Conservation (phyloP, 1,284 basidiomycete species). For the Moniliophthora roreri region DNA sequence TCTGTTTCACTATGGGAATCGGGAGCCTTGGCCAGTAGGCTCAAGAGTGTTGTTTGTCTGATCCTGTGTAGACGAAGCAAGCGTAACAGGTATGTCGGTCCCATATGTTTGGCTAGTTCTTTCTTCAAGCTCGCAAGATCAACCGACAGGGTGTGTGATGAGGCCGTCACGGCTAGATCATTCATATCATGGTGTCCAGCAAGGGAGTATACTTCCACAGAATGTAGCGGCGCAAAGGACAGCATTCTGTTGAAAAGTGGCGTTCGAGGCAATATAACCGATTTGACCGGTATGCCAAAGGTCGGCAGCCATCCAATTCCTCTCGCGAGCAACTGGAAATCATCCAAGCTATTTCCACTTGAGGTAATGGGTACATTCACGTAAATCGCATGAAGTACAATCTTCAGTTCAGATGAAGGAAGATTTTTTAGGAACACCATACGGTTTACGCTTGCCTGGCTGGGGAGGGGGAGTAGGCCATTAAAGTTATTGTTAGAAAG, state of each 20-base stretch:
- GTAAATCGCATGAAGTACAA: constrained; percentile 5
- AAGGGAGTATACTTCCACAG: constrained; percentile 42
- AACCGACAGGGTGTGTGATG: constrained; percentile 39
- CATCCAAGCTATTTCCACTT: background rate
- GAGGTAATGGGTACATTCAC: background rate
- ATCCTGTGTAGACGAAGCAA: background rate
- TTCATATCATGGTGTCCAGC: constrained; percentile 38
- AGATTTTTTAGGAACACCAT: background rate
- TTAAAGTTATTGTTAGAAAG: constrained; percentile 5
- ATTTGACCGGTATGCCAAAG: constrained; percentile 30
- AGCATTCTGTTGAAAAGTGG: constrained; percentile 34
- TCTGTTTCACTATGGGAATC: background rate
- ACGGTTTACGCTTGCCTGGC: background rate
- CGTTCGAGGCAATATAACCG: background rate
- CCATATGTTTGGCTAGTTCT: constrained; percentile 39
- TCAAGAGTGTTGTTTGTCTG: background rate
- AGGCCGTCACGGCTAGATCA: constrained; percentile 37
- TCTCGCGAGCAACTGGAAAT: constrained; percentile 24
- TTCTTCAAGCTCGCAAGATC: constrained; percentile 39
- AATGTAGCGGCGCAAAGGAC: constrained; percentile 35
- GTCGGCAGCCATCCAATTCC: constrained; percentile 32
- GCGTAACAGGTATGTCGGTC: constrained; percentile 20
- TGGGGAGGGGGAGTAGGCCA: background rate
- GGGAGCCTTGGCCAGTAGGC: background rate
- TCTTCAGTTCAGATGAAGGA: constrained; percentile 1